Conservation (phyloP, 441 rosid species). For the Hura crepitans region DNA sequence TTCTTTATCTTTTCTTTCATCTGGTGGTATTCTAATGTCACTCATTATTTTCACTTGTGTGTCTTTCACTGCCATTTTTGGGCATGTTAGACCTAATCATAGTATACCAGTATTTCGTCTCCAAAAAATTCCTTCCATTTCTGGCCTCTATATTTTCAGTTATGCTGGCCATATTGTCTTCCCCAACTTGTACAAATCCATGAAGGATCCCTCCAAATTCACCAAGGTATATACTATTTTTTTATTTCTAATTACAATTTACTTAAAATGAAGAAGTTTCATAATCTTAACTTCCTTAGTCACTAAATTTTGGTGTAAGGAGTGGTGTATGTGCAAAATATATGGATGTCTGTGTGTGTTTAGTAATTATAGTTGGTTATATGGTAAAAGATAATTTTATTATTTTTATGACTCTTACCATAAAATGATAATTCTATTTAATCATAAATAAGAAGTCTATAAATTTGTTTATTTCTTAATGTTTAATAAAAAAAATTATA, state of each 20-base stretch:
- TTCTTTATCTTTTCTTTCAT: slow-evolving; percentile 62
- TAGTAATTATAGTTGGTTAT: too few relatives aligned
- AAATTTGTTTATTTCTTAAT: too few relatives aligned
- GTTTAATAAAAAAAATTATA: too few relatives aligned
- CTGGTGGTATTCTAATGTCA: slow-evolving; percentile 66
- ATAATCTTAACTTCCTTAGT: too few relatives aligned
- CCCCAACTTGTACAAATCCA: slow-evolving; percentile 61
- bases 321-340: too few relatives aligned
- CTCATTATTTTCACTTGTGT: slow-evolving; percentile 53
- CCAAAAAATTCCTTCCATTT: slow-evolving; percentile 50
- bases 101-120: slow-evolving; percentile 43
- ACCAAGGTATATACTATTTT: slow-evolving; percentile 43
- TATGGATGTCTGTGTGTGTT: too few relatives aligned
- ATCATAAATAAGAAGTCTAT: too few relatives aligned
- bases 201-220: slow-evolving; percentile 72
- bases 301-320: too few relatives aligned
- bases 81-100: slow-evolving; percentile 37
- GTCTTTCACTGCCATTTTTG: slow-evolving; percentile 44
- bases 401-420: too few relatives aligned
- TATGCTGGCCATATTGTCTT: slow-evolving; percentile 72
- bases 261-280: background rate
- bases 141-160: slow-evolving; percentile 62
- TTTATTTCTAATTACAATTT: background rate
- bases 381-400: too few relatives aligned
- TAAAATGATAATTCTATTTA: too few relatives aligned